These are phyloP conservation scores for Yamadazyma mexicana DNA, from an alignment of 1,139 yeast genomes.

Conservation along the genomic window DNA sequence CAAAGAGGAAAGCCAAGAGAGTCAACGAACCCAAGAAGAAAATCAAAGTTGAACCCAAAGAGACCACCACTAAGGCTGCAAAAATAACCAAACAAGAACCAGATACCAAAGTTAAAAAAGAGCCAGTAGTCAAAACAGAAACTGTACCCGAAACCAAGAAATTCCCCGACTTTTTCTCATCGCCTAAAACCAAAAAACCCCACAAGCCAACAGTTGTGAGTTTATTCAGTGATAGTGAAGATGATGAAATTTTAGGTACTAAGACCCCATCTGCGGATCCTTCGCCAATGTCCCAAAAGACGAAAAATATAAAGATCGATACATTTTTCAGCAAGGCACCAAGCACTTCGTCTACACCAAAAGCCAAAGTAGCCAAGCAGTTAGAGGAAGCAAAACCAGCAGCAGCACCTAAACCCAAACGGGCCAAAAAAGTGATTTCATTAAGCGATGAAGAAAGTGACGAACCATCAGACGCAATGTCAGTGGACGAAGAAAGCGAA, in stretches of 20 bases:
- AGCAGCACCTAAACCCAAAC: neutral
- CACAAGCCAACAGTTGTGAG: slow-evolving; percentile 15
- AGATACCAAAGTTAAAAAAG: slow-evolving; percentile 1
- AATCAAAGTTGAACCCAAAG: slow-evolving; percentile 16
- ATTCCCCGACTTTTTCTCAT: slow-evolving; percentile 15
- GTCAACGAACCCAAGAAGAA: slow-evolving; percentile 15
- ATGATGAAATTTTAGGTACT: slow-evolving; percentile 26
- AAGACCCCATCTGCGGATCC: slow-evolving; percentile 10
- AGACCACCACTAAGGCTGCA: neutral
- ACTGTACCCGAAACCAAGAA: slow-evolving; percentile 8
- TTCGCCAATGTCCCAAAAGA: slow-evolving; percentile 11
- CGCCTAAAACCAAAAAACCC: slow-evolving; percentile 11
- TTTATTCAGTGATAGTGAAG: slow-evolving; percentile 36
- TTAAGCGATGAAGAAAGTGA: slow-evolving; percentile 6
- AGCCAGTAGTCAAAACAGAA: neutral
- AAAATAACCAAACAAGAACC: slow-evolving; percentile 9
- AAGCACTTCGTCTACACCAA: slow-evolving; percentile 6
- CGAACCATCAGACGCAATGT: slow-evolving; percentile 7
- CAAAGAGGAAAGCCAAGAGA: slow-evolving; percentile 28
- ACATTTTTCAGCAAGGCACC: slow-evolving; percentile 4
- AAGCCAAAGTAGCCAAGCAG: slow-evolving; percentile 10
- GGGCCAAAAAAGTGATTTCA: neutral
- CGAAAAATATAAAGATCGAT: slow-evolving; percentile 3
- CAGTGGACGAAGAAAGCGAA: slow-evolving; percentile 3
- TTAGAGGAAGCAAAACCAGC: slow-evolving; percentile 9